A percentile compares a stretch with the other conserved stretches of the same genome.
phyloP scores from a whole-genome alignment of 768 basidiomycete species.

The Udeniomyces megalosporus region DNA sequence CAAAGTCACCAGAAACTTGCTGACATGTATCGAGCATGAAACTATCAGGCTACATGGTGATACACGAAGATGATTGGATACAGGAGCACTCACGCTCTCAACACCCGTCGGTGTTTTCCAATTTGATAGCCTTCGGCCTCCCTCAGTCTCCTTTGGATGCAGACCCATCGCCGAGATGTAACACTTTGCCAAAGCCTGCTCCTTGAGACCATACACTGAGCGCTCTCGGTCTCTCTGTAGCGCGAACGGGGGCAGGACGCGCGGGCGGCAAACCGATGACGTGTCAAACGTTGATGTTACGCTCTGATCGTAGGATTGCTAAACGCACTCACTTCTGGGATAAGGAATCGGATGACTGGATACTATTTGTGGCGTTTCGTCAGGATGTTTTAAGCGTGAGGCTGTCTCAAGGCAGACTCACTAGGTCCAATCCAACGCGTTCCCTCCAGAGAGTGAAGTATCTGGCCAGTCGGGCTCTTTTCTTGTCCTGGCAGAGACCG shows the following conservation, averaged over 20 bases:
- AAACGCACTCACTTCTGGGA: slow-evolving; percentile 72
- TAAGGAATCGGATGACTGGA: slow-evolving; percentile 69
- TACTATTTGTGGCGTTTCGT: slow-evolving; percentile 31
- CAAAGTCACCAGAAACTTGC: slow-evolving; percentile 54
- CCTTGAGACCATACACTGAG: slow-evolving; percentile 83
- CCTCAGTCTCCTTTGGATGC: slow-evolving; percentile 38
- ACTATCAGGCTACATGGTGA: too few relatives aligned
- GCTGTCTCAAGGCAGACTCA: neutral
- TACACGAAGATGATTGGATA: neutral
- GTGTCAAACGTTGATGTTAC: neutral
- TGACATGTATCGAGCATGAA: neutral
- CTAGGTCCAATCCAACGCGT: slow-evolving; percentile 65
- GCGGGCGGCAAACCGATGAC: neutral
- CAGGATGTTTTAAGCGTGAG: neutral
- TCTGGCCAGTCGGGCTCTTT: slow-evolving; percentile 48
- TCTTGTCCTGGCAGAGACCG: too few relatives aligned
- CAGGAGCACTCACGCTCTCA: neutral
- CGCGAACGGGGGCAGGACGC: neutral
- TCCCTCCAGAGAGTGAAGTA: slow-evolving; percentile 77
- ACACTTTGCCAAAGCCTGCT: slow-evolving; percentile 79
- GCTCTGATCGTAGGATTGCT: too few relatives aligned
- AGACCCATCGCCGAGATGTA: slow-evolving; percentile 83
- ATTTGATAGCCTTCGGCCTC: slow-evolving; percentile 63
- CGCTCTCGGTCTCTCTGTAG: slow-evolving; percentile 81
- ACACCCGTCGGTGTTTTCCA: slow-evolving; percentile 44